Percentiles rank a stretch among this genome's conserved stretches.
These are phyloP conservation scores for Afroboletus lepidellus DNA, from an alignment of 1,284 basidiomycete species.

Conservation along the genomic window DNA sequence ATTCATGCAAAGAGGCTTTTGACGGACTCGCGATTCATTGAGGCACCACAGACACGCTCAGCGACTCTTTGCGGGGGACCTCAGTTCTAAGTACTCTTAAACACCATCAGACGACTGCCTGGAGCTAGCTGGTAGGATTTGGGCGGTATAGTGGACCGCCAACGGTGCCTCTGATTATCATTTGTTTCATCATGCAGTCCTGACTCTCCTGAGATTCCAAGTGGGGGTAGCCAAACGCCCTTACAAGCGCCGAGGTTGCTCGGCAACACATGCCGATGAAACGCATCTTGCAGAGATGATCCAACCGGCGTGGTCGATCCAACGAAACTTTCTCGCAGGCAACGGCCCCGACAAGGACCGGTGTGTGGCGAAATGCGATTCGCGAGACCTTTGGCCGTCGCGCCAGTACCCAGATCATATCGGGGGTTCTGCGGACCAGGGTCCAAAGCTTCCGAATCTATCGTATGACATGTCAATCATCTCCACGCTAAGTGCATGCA, in stretches of 20 bases:
- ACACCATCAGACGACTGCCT: neutral
- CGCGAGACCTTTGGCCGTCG: neutral
- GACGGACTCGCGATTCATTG: too few relatives aligned
- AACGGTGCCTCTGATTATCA: neutral
- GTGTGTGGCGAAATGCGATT: conserved; percentile 2
- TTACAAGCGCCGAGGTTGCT: neutral
- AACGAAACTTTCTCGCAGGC: conserved; percentile 7
- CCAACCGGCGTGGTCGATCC: neutral
- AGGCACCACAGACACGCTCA: too few relatives aligned
- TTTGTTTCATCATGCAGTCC: conserved; percentile 15
- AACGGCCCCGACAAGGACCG: conserved; percentile 14
- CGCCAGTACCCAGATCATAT: too few relatives aligned
- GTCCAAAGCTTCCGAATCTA: too few relatives aligned
- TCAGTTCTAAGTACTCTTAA: neutral
- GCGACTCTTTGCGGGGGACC: too few relatives aligned
- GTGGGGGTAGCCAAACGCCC: neutral
- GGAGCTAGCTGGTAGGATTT: neutral
- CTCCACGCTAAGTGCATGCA: neutral
- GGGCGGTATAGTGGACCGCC: too few relatives aligned
- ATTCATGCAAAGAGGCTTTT: too few relatives aligned
- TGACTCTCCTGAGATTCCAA: neutral
- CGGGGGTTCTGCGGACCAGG: too few relatives aligned
- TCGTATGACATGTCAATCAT: conserved; percentile 2
- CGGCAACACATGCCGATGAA: neutral
- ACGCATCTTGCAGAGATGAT: neutral